A percentile compares a stretch with the other conserved stretches of the same genome.
Conservation (phyloP, 495 filamentous ascomycete genomes). For the Bryoglossum gracile region DNA sequence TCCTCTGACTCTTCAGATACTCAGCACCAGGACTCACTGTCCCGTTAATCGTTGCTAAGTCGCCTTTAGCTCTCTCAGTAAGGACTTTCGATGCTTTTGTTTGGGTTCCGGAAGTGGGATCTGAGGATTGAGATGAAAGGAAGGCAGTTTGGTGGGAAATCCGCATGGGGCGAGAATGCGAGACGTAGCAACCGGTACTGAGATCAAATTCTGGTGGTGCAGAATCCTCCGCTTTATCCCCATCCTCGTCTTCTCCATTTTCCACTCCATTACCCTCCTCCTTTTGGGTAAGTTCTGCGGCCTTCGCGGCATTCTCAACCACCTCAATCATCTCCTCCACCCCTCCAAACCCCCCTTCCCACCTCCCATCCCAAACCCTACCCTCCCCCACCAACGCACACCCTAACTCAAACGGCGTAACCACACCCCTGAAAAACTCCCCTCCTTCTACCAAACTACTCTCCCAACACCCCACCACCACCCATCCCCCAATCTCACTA, state of each 20-base stretch:
- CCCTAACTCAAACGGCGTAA: conserved; percentile 87
- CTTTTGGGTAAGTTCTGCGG: conserved; percentile 1
- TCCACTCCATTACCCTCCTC: neutral
- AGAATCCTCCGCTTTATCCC: conserved; percentile 45
- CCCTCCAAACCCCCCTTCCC: conserved; percentile 66
- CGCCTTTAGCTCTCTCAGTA: conserved; percentile 54
- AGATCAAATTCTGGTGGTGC: conserved; percentile 88
- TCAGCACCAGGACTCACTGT: conserved; percentile 86
- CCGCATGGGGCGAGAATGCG: conserved; percentile 70
- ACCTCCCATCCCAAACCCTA: conserved; percentile 64
- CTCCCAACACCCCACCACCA: conserved; percentile 97
- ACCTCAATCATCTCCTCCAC: conserved; percentile 34
- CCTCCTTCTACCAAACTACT: conserved; percentile 66
- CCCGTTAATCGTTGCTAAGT: conserved; percentile 70
- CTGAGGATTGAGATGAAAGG: conserved; percentile 15
- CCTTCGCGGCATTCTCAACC: conserved; percentile 22
- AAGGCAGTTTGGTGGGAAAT: neutral
- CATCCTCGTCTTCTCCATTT: conserved; percentile 7
- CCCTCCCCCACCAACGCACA: conserved; percentile 63
- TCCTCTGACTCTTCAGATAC: conserved; percentile 71
- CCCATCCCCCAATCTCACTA: conserved; percentile 89
- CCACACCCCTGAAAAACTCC: conserved; percentile 68
- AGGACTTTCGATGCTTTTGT: conserved; percentile 35
- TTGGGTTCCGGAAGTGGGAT: conserved; percentile 13
- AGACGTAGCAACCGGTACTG: conserved; percentile 78